These are phyloP conservation scores for Inga laurina DNA, from an alignment of 306 rosid genomes.

Conservation along the genomic window DNA sequence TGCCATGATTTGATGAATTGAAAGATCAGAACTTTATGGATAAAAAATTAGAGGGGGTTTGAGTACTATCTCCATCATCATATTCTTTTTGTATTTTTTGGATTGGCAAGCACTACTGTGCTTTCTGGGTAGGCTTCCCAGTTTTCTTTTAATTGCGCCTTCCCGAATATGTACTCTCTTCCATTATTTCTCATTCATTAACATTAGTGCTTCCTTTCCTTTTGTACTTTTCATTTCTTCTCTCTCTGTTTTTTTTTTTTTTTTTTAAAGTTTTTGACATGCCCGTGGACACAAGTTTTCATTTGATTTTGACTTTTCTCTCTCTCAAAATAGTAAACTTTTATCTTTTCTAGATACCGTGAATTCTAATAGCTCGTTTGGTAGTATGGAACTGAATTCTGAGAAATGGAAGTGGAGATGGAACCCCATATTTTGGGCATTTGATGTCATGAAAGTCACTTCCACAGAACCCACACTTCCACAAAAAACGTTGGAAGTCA, in stretches of 20 bases:
- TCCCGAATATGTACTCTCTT: not conserved
- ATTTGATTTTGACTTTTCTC: not conserved
- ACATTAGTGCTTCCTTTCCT: not conserved
- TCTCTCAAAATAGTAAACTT: not conserved
- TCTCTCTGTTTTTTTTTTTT: not conserved
- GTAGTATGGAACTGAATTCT: too few relatives aligned
- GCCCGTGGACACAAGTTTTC: not conserved
- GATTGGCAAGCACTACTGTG: too few relatives aligned
- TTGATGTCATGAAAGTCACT: too few relatives aligned
- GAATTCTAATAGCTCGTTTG: not conserved
- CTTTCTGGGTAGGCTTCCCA: not conserved
- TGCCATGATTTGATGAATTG: not conserved
- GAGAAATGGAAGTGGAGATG: too few relatives aligned
- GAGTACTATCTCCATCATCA: too few relatives aligned
- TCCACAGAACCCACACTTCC: too few relatives aligned
- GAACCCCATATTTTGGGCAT: too few relatives aligned
- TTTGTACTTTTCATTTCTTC: not conserved
- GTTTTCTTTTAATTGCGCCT: not conserved
- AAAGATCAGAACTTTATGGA: not conserved
- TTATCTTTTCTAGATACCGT: not conserved
- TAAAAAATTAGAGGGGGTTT: not conserved
- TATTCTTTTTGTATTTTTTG: not conserved
- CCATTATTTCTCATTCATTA: constrained; percentile 8
- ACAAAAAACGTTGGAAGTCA: too few relatives aligned
- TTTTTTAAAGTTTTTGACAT: not conserved